Evolutionary conservation across 768 basidiomycete species (phyloP), one percentile per base, ranked within the genome.

Genomic region (Psilocybe subaeruginosa): DNA sequence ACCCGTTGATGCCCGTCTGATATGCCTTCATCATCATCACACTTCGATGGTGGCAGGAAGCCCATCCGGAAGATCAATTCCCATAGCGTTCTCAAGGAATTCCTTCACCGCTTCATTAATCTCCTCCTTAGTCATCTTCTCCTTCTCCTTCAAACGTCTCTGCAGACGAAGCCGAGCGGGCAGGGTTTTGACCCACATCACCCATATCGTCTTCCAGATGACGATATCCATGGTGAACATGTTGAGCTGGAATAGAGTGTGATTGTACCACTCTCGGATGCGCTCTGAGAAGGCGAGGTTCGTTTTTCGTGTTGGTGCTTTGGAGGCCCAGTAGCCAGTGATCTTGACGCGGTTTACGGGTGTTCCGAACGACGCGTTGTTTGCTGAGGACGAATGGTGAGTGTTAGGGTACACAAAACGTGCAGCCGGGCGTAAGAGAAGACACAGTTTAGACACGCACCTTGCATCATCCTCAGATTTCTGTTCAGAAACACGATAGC

Each of bases 301-400:
- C 14, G 77, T 67, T 23, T 78, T 74, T n/a, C 76, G 74, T 8
- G 80, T 74, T 6, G 90, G 80, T 3, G 90, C 88, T 23, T 82
- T 79, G 3, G 91, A 88, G 27, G 92, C 95, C 85, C 87, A 93
- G 71, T 84, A 85, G 0, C 91, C 94, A 0, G 90, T 93, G 56
- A 96, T 91, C 72, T 93, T 95, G 76, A 97, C 88, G 19, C 94
- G 85, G 69, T 95, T 95, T 0, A 94, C 91, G 0, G 94, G 94
- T 2, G 91, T 91, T 11, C 92, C 91, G 39, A 96, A 85, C 2
- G 83, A 77, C 72, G 95, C 91, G 67, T 94, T 93, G 72, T 93
- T 93, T 16, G 89, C 82, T 88, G 33, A 2, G 30, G 46, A 48
- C 16, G 14, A 12, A 58, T 16, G 31, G 17, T 6, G 49, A 16